Evolutionary conservation across 163 green algal species (phyloP), one percentile per base, ranked within the genome.

Genomic region (Scenedesmus sp.): DNA sequence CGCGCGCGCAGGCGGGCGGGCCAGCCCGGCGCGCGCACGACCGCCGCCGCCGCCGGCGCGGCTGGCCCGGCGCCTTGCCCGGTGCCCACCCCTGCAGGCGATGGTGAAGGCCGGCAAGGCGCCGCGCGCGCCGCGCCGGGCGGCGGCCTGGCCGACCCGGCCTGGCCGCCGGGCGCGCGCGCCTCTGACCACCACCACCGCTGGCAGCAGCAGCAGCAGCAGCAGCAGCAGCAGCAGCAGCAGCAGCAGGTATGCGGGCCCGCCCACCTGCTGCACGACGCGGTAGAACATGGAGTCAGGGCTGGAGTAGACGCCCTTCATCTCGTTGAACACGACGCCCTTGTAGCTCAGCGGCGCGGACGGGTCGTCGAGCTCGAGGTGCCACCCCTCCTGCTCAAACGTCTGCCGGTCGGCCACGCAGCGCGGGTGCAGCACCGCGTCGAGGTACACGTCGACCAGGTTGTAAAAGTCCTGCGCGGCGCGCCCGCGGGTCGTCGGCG

Each of bases 251-350:
- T 22, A 33, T 42, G 24, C 50, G 39, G n/a, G 7, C 11, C 50
- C 29, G n/a, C 10, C 51, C 51, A 76, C 67, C 67, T 76, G 69
- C 54, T 77, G 69, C 33, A 77, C 54, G 6, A 44, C 24, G 24
- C 92, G 88, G 69, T 90, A 93, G 83, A 97, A 93, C 26, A 97
- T 85, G 9, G 79, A 89, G 88, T 99, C 96, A n/a, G 96, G 96
- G 33, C 90, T 94, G 22, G 90, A 97, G 93, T 99, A 99, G 22
- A 99, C 96, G 48, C 96, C 96, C 93, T 99, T 99, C 96, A 99
- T 99, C 89, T 99, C 96, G 81, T 99, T 99, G 91, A 98, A 99
- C 63, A 99, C 96, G 56, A 99, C 96, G 57, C 96, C 95, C 85
- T 98, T 97, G 88, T 86, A 94, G 3, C 77, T 90, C 48, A 97